phyloP scores from a whole-genome alignment of 495 filamentous ascomycete species.

The Aspergillus olivimuriae region DNA sequence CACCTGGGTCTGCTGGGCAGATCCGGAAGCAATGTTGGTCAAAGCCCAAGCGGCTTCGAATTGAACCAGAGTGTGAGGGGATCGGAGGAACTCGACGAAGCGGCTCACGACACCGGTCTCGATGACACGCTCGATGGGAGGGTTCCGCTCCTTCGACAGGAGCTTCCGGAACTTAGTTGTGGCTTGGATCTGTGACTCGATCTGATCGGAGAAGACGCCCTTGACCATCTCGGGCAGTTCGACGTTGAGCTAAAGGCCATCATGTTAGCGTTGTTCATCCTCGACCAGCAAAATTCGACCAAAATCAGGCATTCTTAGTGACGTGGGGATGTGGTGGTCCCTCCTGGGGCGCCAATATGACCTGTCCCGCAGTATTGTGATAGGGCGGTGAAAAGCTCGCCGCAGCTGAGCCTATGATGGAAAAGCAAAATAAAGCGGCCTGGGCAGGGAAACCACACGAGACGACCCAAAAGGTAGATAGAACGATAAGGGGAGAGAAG shows the following conservation, averaged over 20 bases:
- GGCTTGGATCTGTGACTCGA: conserved; percentile 96
- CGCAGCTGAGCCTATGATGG: conserved; percentile 3
- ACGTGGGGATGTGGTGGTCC: conserved; percentile 8
- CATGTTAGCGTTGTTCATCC: conserved; percentile 32
- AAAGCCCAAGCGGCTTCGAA: conserved; percentile 99
- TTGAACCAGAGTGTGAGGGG: conserved; percentile 96
- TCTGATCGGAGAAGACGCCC: conserved; percentile 97
- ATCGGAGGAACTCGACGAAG: conserved; percentile 97
- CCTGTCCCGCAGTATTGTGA: conserved; percentile 15
- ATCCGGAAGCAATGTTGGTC: conserved; percentile 98
- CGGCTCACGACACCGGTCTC: conserved; percentile 96
- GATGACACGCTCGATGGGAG: conserved; percentile 97
- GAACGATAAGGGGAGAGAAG: background rate
- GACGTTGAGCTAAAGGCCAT: conserved; percentile 71
- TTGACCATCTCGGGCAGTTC: conserved; percentile 97
- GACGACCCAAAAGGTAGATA: conserved; percentile 2
- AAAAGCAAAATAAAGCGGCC: conserved; percentile 5
- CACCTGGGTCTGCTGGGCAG: conserved; percentile 94
- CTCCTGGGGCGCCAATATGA: conserved; percentile 8
- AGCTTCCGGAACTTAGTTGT: conserved; percentile 99
- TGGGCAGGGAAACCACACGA: background rate
- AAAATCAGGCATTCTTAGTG: conserved; percentile 6
- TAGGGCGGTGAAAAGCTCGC: conserved; percentile 37
- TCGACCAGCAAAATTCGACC: too few relatives aligned
- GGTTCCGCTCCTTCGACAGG: conserved; percentile 97